phyloP scores from a whole-genome alignment of 2,329 filamentous ascomycete genomes.

The Nemania sp. region DNA sequence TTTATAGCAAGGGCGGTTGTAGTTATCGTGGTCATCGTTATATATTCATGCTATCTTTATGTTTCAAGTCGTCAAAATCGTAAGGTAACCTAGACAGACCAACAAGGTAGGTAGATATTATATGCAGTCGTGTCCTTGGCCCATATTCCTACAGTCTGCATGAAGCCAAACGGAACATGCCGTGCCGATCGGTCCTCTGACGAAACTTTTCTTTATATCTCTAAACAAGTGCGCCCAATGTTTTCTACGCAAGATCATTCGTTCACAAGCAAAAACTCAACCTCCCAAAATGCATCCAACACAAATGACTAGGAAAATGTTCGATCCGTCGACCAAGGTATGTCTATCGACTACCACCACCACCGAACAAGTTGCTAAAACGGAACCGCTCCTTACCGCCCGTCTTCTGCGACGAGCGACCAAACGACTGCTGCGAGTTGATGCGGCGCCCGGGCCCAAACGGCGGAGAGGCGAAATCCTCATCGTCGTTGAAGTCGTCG shows the following conservation, averaged over 20 bases:
- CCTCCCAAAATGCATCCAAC: background rate
- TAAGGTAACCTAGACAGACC: slow-evolving; percentile 6
- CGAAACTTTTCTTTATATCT: background rate
- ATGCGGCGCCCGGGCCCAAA: slow-evolving; percentile 34
- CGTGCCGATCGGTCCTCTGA: background rate
- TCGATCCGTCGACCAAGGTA: background rate
- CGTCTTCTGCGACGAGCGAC: slow-evolving; percentile 36
- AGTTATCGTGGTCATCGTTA: background rate
- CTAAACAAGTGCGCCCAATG: background rate
- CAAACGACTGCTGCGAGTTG: slow-evolving; percentile 40
- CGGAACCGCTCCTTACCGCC: slow-evolving; percentile 37
- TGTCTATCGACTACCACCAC: slow-evolving; percentile 11
- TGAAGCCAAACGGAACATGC: background rate
- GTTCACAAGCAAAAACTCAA: no score
- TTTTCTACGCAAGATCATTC: no score
- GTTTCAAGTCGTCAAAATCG: background rate
- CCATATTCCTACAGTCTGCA: slow-evolving; percentile 4
- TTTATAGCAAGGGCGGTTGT: background rate
- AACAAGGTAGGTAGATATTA: background rate
- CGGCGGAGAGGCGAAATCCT: slow-evolving; percentile 32
- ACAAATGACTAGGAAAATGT: background rate
- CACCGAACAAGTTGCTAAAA: slow-evolving; percentile 32
- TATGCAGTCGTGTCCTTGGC: background rate
- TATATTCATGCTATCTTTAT: slow-evolving; percentile 11
- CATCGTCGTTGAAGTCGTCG: slow-evolving; percentile 26